Conservation (phyloP, 352 stramenopile genomes). For the Globisporangium irregulare region DNA sequence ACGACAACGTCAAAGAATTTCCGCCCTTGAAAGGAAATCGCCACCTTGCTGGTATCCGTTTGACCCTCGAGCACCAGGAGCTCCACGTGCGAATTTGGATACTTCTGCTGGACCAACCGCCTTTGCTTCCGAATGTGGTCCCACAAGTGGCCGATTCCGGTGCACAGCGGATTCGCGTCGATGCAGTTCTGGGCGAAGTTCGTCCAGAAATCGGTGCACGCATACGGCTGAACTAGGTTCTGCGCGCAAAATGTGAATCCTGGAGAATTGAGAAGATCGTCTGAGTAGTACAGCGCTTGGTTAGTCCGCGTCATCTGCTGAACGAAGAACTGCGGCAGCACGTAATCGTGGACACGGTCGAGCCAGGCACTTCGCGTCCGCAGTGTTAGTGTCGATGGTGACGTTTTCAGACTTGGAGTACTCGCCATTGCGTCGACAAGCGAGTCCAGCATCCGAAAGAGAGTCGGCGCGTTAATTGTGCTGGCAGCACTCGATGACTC, state of each 20-base stretch:
- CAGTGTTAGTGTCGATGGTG: not conserved
- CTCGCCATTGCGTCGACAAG: conserved; percentile 4
- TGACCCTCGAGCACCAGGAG: conserved; percentile 21
- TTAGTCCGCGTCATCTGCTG: conserved; percentile 7
- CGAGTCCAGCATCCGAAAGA: conserved; percentile 8
- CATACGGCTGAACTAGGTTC: conserved; percentile 8
- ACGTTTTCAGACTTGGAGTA: not conserved
- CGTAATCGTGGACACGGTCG: conserved; percentile 20
- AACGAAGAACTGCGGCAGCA: conserved; percentile 24
- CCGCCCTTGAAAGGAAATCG: conserved; percentile 16
- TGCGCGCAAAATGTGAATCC: conserved; percentile 4
- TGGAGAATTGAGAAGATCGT: not conserved
- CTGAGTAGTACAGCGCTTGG: conserved; percentile 17
- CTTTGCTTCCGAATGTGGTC: conserved; percentile 5
- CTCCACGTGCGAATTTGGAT: conserved; percentile 14
- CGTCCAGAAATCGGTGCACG: conserved; percentile 52
- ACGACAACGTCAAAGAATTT: conserved; percentile 19
- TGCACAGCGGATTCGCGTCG: conserved; percentile 11
- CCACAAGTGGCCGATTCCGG: conserved; percentile 6
- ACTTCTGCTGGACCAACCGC: not conserved
- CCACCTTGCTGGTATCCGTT: conserved; percentile 12
- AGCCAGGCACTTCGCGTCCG: conserved; percentile 9
- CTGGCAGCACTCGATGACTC: not conserved
- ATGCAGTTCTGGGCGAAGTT: conserved; percentile 42
- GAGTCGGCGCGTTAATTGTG: not conserved